phyloP scores from a whole-genome alignment of 371 early-diverging fungal genomes.

The Gilbertella persicaria region DNA sequence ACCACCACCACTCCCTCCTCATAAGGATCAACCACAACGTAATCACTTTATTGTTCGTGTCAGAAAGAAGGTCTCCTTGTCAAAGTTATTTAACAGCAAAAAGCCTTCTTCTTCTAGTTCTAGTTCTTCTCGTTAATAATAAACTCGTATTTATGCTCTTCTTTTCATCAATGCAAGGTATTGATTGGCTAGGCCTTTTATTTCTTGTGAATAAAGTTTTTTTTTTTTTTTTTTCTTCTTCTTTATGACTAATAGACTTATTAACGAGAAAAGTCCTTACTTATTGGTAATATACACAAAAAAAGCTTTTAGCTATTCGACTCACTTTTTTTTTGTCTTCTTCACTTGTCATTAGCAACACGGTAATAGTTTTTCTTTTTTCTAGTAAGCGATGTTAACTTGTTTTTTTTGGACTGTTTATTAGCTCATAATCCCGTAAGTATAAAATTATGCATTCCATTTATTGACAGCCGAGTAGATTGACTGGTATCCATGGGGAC shows the following conservation, averaged over 20 bases:
- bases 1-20: neutral
- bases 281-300: conserved; percentile 37
- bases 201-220: too few species aligned
- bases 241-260: conserved; percentile 60
- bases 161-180: too few species aligned
- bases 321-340: neutral
- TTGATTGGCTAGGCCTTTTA: too few species aligned
- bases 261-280: conserved; percentile 65
- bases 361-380: conserved; percentile 25
- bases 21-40: neutral
- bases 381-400: neutral
- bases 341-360: conserved; percentile 40
- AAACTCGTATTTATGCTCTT: too few species aligned
- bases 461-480: conserved; percentile 34
- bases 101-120: neutral
- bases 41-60: neutral
- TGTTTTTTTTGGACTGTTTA: neutral
- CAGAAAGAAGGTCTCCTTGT: neutral
- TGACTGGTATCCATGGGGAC: conserved; percentile 76
- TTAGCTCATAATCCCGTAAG: conserved; percentile 52
- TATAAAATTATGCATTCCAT: neutral
- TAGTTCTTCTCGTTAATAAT: too few species aligned
- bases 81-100: neutral
- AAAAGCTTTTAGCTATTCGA: neutral
- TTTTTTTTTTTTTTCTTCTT: too few species aligned